These are phyloP conservation scores for Sphenostylis stenocarpa DNA, from an alignment of 306 rosid genomes.

Conservation along the genomic window DNA sequence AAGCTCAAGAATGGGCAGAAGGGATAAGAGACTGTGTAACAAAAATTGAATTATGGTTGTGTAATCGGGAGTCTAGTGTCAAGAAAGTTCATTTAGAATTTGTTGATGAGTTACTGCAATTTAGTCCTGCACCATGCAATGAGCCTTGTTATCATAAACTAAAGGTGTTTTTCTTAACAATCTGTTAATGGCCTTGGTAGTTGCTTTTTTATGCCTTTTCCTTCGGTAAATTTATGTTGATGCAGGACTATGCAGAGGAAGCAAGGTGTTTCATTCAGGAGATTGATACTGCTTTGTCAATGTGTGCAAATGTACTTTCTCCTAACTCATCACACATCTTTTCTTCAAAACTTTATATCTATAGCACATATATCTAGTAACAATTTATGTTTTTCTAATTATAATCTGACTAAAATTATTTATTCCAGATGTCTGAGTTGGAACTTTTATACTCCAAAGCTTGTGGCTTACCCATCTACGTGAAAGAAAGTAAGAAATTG, in stretches of 20 bases:
- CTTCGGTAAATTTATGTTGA: conserved; percentile 8
- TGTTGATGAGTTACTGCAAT: conserved; percentile 58
- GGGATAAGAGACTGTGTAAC: conserved; percentile 63
- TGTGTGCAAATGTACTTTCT: conserved; percentile 54
- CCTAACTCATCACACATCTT: conserved; percentile 7
- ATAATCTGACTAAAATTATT: conserved; percentile 33
- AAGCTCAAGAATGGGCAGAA: conserved; percentile 82
- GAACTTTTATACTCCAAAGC: conserved; percentile 68
- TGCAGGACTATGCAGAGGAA: conserved; percentile 71
- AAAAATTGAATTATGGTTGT: conserved; percentile 63
- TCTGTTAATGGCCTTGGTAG: conserved; percentile 25
- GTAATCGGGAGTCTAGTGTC: conserved; percentile 31
- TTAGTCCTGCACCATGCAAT: conserved; percentile 58
- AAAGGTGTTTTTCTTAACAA: conserved; percentile 62
- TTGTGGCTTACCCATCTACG: conserved; percentile 58
- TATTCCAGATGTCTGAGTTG: conserved; percentile 76
- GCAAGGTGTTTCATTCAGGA: conserved; percentile 63
- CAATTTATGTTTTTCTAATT: conserved; percentile 24
- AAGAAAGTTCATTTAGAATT: conserved; percentile 63
- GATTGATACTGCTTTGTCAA: conserved; percentile 53
- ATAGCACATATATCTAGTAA: not conserved
- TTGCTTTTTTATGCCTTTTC: conserved; percentile 28
- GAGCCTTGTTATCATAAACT: conserved; percentile 71
- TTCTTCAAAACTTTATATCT: conserved; percentile 10
- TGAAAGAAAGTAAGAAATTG: conserved; percentile 62